Evolutionary conservation across 192 early-diverging fungal genomes (phyloP).

Genomic region (Phycomyces blakesleeanus): DNA sequence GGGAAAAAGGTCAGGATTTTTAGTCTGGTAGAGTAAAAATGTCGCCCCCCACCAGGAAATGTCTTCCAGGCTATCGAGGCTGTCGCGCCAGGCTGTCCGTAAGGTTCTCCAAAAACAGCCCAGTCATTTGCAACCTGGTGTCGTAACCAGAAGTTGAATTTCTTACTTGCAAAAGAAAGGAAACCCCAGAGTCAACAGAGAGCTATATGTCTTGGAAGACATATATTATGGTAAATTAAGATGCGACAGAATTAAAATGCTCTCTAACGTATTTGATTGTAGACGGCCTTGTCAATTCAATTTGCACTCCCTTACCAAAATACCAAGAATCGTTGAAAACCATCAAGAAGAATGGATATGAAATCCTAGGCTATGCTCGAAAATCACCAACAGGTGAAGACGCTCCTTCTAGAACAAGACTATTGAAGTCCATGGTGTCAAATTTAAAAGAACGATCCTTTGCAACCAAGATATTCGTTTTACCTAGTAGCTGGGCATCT

Average conservation of each 20-base stretch:
- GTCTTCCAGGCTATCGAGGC: too few relatives aligned
- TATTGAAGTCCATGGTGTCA: background rate
- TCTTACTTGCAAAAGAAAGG: slow-evolving; percentile 7
- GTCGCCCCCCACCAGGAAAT: too few relatives aligned
- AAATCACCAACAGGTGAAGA: background rate
- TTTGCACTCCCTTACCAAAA: background rate
- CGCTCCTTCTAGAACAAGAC: background rate
- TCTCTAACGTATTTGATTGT: slow-evolving; percentile 12
- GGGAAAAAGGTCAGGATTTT: too few relatives aligned
- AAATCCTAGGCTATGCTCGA: background rate
- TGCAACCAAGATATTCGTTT: background rate
- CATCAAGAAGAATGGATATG: background rate
- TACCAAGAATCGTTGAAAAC: background rate
- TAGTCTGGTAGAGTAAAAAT: too few relatives aligned
- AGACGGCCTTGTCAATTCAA: slow-evolving; percentile 7
- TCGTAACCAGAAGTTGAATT: slow-evolving; percentile 6
- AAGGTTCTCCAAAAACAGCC: too few relatives aligned
- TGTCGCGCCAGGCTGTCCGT: too few relatives aligned
- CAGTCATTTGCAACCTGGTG: slow-evolving; percentile 10
- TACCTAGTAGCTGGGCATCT: background rate
- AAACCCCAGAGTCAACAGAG: slow-evolving; percentile 2
- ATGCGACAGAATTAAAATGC: slow-evolving; percentile 4
- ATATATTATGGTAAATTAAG: slow-evolving; percentile 11
- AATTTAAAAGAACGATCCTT: background rate
- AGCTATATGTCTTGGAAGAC: slow-evolving; percentile 9